Conservation (phyloP, 2,329 filamentous ascomycete genomes). For the Conoideocrella luteorostrata region DNA sequence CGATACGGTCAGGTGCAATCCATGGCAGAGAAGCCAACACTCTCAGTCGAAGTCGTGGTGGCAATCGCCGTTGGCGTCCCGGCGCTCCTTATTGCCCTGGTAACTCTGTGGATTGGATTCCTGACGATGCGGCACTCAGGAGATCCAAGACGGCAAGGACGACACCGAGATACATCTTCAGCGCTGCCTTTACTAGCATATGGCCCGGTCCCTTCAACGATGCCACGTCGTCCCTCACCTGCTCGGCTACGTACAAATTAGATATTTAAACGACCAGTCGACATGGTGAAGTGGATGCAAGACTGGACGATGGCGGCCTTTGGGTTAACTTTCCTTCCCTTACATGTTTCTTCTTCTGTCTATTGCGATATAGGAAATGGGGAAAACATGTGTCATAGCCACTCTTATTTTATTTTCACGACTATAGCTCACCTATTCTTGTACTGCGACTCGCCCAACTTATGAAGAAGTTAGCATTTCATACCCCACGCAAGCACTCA, state of each 20-base stretch:
- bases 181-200: background rate
- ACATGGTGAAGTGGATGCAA: background rate
- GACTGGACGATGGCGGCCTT: too few relatives aligned
- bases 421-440: too few relatives aligned
- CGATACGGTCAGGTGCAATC: too few relatives aligned
- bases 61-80: background rate
- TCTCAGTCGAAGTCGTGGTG: constrained; percentile 1
- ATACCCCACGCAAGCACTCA: too few relatives aligned
- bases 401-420: too few relatives aligned
- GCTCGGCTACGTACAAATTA: background rate
- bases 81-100: background rate
- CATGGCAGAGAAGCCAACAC: background rate
- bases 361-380: too few relatives aligned
- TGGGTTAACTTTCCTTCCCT: background rate
- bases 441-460: too few relatives aligned
- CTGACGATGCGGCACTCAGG: background rate
- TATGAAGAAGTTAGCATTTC: too few relatives aligned
- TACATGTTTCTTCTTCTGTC: constrained; percentile 1
- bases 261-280: too few relatives aligned
- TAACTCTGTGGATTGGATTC: background rate
- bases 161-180: background rate
- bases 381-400: too few relatives aligned
- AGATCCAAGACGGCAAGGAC: background rate
- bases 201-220: background rate
- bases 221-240: background rate